Evolutionary conservation across 495 filamentous ascomycete species (phyloP), one percentile per base, ranked within the genome.

Genomic region (Penicillium nucicola): DNA sequence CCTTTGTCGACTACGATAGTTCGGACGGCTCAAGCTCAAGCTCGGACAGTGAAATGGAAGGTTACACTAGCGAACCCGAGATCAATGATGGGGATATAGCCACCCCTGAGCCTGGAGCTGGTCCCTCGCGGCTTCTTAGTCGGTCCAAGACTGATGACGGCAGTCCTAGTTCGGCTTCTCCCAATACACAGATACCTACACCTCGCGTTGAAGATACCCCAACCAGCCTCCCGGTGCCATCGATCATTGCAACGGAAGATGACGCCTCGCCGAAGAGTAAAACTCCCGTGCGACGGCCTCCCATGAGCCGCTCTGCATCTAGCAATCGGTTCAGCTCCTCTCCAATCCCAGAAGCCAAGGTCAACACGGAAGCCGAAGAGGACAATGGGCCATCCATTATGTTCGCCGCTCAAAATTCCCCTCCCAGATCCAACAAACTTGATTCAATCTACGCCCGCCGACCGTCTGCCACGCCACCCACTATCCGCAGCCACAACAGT

Each of bases 301-400:
- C 45, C 4, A 47, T 69, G 0, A 66, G 55, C 39, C 70, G 73
- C 5, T 66, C 62, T 6, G 59, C 66, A 1, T 77, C 71, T 31
- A 72, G 69, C 50, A 70, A 71, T 46, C 80, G 62, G 75, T 92
- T 92, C 61, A 85, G 84, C 15, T 88, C 84, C 40, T 82, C 80
- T 17, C 80, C 89, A n/a, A 83, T 89, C 9, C 89, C 89, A 0
- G 82, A 86, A 58, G 85, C 89, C 22, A 77, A 74, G 35, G 79
- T 91, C 10, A 79, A 84, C 9, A 72, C 70, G 1, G 80, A 84
- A 9, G 35, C 33, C 1, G 62, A 62, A 42, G 87, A 87, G 33
- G 80, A 76, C 1, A 71, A 78, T 1, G 86, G 84, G 0, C 85
- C 86, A 2, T 84, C 75, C n/a, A 92, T 92, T 45, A 91, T 88